Conservation (phyloP, 2,329 filamentous ascomycete genomes). For the Aspergillus quadrilineatus region DNA sequence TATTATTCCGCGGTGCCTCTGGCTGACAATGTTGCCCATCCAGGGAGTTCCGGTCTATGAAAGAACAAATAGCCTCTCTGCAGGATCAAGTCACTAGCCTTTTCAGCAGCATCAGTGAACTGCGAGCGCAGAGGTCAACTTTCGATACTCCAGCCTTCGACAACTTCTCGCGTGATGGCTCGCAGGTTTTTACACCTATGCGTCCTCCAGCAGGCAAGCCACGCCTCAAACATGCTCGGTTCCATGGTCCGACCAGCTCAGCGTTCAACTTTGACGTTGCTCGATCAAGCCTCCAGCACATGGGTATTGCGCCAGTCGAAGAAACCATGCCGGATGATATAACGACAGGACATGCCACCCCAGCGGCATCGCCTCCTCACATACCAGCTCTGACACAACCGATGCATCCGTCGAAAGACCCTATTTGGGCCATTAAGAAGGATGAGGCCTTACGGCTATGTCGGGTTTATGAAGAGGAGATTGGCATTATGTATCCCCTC, state of each 20-base stretch:
- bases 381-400: constrained; percentile 31
- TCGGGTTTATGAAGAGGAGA: constrained; percentile 80
- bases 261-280: constrained; percentile 84
- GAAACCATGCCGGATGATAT: constrained; percentile 62
- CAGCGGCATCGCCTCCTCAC: constrained; percentile 44
- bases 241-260: constrained; percentile 81
- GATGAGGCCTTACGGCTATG: constrained; percentile 79
- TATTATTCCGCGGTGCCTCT: not conserved
- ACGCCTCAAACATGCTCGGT: constrained; percentile 61
- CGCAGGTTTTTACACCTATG: constrained; percentile 40
- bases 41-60: constrained; percentile 79
- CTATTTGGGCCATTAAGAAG: constrained; percentile 73
- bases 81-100: constrained; percentile 83
- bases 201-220: constrained; percentile 46
- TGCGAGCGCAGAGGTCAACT: constrained; percentile 53
- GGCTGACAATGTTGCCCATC: constrained; percentile 9
- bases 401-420: constrained; percentile 62
- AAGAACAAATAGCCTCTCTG: constrained; percentile 67
- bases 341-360: constrained; percentile 55
- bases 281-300: constrained; percentile 80
- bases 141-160: constrained; percentile 38
- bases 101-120: constrained; percentile 66
- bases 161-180: constrained; percentile 38
- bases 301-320: constrained; percentile 71
- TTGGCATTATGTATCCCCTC: constrained; percentile 89